Evolutionary conservation across 1,284 basidiomycete species (phyloP).

Genomic region (Malassezia caprae): DNA sequence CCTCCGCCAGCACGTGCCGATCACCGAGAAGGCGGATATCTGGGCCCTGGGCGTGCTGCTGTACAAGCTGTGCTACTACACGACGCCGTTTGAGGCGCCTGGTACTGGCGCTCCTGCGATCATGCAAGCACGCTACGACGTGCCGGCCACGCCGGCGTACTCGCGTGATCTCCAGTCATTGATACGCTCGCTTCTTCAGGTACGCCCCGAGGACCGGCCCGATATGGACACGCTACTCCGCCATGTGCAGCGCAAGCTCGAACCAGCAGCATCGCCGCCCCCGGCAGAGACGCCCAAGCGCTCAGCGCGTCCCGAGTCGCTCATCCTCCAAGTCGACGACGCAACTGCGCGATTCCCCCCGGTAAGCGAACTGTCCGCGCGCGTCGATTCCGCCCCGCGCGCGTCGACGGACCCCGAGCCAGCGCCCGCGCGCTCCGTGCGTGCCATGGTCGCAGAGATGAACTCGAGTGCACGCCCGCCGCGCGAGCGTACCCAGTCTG

Average conservation of each 20-base stretch:
- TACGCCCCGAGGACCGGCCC: conserved; percentile 1
- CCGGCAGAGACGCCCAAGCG: not conserved
- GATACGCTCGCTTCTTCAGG: conserved; percentile 53
- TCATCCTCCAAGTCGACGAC: conserved; percentile 1
- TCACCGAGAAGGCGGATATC: conserved; percentile 80
- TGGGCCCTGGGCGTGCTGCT: conserved; percentile 68
- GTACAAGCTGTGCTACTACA: conserved; percentile 90
- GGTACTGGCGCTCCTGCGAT: conserved; percentile 90
- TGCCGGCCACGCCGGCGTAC: conserved; percentile 64
- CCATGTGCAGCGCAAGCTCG: not conserved
- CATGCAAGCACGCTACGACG: conserved; percentile 83
- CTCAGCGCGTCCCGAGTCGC: conserved; percentile 1
- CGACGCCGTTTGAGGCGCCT: conserved; percentile 67
- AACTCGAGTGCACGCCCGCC: not conserved
- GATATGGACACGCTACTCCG: not conserved
- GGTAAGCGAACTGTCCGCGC: conserved; percentile 1
- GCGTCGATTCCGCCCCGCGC: not conserved
- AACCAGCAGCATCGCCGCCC: not conserved
- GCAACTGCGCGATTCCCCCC: conserved; percentile 5
- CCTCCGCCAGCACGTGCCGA: conserved; percentile 65
- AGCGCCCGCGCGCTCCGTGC: not conserved
- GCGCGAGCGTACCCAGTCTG: not conserved
- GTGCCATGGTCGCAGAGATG: not conserved
- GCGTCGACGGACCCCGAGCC: not conserved
- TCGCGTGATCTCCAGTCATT: conserved; percentile 73